Evolutionary conservation across 768 basidiomycete genomes (phyloP).

Genomic region (Steccherinum ochraceum): DNA sequence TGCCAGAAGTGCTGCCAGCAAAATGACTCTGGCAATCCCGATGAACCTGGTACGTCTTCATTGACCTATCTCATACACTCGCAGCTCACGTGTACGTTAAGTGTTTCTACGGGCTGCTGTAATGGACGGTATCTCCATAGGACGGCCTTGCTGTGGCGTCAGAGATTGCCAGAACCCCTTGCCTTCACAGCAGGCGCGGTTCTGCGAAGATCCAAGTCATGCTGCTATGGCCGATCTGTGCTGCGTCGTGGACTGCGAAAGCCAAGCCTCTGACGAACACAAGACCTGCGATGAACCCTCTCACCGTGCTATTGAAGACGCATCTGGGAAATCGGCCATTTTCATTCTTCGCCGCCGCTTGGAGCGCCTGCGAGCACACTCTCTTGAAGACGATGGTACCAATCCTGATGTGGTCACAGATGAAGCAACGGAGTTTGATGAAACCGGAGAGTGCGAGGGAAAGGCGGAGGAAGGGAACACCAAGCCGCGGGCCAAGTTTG

Average conservation of each 20-base stretch:
- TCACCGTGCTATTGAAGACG: no score
- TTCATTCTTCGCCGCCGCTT: background rate
- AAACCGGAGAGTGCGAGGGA: no score
- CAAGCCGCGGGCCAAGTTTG: conserved; percentile 10
- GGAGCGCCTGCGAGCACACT: background rate
- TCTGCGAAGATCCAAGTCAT: no score
- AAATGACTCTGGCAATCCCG: background rate
- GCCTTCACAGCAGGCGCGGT: background rate
- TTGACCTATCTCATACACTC: no score
- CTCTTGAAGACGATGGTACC: background rate
- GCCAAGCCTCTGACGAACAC: no score
- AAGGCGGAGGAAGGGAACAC: conserved; percentile 1
- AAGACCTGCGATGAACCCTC: no score
- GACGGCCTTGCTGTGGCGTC: background rate
- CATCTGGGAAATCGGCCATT: background rate
- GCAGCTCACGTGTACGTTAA: no score
- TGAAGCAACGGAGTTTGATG: background rate
- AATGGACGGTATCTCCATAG: background rate
- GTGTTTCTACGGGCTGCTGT: background rate
- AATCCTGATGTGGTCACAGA: background rate
- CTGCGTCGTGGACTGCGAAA: no score
- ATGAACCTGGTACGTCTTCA: no score
- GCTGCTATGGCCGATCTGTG: no score
- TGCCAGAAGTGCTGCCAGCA: background rate
- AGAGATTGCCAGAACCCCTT: background rate